These are phyloP conservation scores for Trypanosoma brucei DNA, from an alignment of 208 protist genomes.

Conservation along the genomic window DNA sequence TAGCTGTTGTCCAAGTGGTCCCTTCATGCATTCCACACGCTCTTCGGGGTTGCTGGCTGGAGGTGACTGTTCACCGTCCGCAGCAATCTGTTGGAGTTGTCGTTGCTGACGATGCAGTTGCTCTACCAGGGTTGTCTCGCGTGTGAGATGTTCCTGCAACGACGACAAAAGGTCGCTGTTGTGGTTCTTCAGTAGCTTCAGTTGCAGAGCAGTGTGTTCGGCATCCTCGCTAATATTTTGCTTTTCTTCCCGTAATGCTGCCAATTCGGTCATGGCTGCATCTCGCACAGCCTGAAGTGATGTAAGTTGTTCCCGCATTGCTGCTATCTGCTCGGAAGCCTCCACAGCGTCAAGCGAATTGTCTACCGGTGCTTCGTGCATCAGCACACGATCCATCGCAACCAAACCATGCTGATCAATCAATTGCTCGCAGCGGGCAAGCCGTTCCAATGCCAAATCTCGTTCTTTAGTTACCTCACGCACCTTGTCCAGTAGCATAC, in stretches of 20 bases:
- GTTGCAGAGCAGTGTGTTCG: neutral
- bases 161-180: constrained; percentile 29
- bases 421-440: constrained; percentile 43
- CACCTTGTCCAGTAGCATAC: constrained; percentile 41
- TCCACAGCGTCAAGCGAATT: constrained; percentile 66
- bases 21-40: neutral
- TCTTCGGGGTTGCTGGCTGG: neutral
- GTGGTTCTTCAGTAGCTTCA: constrained; percentile 35
- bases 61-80: neutral
- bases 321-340: constrained; percentile 54
- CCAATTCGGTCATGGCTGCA: constrained; percentile 26
- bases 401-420: constrained; percentile 74
- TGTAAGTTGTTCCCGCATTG: constrained; percentile 46
- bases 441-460: constrained; percentile 28
- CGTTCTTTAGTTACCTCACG: constrained; percentile 37
- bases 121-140: constrained; percentile 38
- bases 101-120: constrained; percentile 38
- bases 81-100: constrained; percentile 22
- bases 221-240: neutral
- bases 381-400: constrained; percentile 59
- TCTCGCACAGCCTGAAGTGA: constrained; percentile 16
- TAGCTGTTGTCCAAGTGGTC: neutral
- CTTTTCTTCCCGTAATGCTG: constrained; percentile 22
- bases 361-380: constrained; percentile 66
- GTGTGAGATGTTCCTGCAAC: constrained; percentile 31